Conservation (phyloP, 2,329 filamentous ascomycete species). For the Diaporthe longicolla region DNA sequence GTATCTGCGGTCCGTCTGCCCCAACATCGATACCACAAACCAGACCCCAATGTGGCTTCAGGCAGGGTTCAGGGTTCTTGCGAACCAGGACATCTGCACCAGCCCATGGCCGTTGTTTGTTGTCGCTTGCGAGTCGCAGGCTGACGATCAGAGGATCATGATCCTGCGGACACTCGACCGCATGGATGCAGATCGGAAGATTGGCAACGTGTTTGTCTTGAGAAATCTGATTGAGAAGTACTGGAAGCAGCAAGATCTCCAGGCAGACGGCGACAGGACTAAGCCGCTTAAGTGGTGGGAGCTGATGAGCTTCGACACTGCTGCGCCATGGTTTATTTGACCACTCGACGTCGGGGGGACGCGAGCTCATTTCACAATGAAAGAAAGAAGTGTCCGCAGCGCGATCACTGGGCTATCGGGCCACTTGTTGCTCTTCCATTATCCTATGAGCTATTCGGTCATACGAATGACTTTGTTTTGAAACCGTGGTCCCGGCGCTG, state of each 20-base stretch:
- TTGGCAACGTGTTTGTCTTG: conserved; percentile 62
- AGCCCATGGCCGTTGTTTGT: conserved; percentile 66
- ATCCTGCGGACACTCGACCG: conserved; percentile 57
- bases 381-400: neutral
- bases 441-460: neutral
- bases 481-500: neutral
- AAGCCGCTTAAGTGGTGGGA: conserved; percentile 56
- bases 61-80: conserved; percentile 55
- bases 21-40: conserved; percentile 47
- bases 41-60: conserved; percentile 50
- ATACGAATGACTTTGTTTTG: neutral
- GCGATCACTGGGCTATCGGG: neutral
- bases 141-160: conserved; percentile 57
- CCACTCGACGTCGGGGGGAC: neutral
- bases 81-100: conserved; percentile 57
- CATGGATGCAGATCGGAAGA: conserved; percentile 59
- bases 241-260: conserved; percentile 62
- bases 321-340: conserved; percentile 55
- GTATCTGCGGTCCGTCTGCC: conserved; percentile 50
- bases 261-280: conserved; percentile 49
- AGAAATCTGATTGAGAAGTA: conserved; percentile 59
- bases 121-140: conserved; percentile 59
- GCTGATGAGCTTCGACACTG: conserved; percentile 52
- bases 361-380: neutral
- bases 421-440: neutral